Percentiles rank a stretch among this genome's conserved stretches.
phyloP scores from a whole-genome alignment of 352 stramenopile species.

The Pythium aquatile region DNA sequence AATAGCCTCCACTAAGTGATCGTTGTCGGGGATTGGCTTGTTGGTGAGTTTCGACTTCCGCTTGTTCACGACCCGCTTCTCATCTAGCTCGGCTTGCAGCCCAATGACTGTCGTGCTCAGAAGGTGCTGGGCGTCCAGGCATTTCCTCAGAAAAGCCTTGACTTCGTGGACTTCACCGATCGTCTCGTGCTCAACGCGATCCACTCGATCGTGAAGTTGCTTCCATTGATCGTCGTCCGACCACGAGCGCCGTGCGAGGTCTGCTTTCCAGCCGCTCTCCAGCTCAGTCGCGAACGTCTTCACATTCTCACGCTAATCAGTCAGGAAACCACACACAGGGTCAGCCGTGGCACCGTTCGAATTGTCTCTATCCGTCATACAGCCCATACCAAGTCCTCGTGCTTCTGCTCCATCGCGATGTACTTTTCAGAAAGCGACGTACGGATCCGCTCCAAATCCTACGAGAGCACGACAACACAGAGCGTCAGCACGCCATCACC shows the following conservation, averaged over 20 bases:
- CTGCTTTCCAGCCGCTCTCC: constrained; percentile 18
- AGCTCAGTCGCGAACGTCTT: constrained; percentile 22
- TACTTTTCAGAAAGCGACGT: constrained; percentile 58
- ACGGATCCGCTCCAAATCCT: constrained; percentile 61
- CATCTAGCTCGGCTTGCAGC: constrained; percentile 53
- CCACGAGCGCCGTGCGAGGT: constrained; percentile 8
- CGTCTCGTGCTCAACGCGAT: constrained; percentile 26
- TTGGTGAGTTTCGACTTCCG: background rate
- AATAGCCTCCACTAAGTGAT: constrained; percentile 27
- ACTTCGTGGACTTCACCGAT: constrained; percentile 31
- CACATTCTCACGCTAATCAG: constrained; percentile 13
- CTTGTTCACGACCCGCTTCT: constrained; percentile 12
- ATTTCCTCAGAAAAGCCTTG: constrained; percentile 49
- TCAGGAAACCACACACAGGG: background rate
- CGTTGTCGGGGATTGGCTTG: constrained; percentile 11
- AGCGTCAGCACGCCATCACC: background rate
- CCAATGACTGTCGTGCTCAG: constrained; percentile 55
- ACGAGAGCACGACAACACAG: background rate
- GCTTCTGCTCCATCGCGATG: constrained; percentile 42
- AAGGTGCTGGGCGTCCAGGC: constrained; percentile 58
- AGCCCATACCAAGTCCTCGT: constrained; percentile 41
- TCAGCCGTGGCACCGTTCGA: background rate
- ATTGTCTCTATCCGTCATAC: no score
- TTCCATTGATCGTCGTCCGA: constrained; percentile 15
- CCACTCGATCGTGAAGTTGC: constrained; percentile 11